Evolutionary conservation across 2,329 filamentous ascomycete genomes (phyloP).

Genomic region (Colletotrichum lupini): DNA sequence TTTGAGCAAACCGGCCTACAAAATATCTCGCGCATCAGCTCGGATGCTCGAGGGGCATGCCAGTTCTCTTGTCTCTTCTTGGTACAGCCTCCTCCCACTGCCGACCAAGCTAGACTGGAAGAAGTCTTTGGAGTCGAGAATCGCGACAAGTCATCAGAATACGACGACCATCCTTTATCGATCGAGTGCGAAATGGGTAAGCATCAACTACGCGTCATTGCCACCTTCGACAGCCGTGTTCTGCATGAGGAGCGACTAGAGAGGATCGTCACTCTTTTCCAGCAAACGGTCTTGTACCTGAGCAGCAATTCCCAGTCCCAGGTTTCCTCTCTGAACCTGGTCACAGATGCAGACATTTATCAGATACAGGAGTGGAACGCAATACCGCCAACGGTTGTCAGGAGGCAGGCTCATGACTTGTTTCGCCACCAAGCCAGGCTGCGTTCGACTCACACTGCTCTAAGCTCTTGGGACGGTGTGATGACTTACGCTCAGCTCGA

Average conservation of each 20-base stretch:
- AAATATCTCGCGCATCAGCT: constrained; percentile 26
- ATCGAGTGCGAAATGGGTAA: not conserved
- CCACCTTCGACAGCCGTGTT: not conserved
- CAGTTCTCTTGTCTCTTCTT: not conserved
- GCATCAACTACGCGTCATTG: not conserved
- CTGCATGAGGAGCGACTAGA: not conserved
- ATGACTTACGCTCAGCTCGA: not conserved
- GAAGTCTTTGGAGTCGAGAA: not conserved
- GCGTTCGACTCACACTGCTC: not conserved
- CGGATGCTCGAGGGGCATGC: not conserved
- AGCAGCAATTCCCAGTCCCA: not conserved
- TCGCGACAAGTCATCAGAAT: not conserved
- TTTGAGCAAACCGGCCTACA: constrained; percentile 45
- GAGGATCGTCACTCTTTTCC: not conserved
- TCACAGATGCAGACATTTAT: not conserved
- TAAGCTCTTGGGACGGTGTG: not conserved
- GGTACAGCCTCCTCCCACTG: not conserved
- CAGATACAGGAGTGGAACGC: not conserved
- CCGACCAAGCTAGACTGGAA: not conserved
- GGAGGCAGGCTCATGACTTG: not conserved
- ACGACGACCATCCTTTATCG: not conserved
- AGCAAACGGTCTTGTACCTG: not conserved
- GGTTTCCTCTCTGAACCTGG: not conserved
- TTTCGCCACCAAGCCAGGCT: not conserved
- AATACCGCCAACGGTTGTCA: not conserved